These are phyloP conservation scores for Pachysolen tannophilus DNA, from an alignment of 805 yeast species.

Conservation along the genomic window DNA sequence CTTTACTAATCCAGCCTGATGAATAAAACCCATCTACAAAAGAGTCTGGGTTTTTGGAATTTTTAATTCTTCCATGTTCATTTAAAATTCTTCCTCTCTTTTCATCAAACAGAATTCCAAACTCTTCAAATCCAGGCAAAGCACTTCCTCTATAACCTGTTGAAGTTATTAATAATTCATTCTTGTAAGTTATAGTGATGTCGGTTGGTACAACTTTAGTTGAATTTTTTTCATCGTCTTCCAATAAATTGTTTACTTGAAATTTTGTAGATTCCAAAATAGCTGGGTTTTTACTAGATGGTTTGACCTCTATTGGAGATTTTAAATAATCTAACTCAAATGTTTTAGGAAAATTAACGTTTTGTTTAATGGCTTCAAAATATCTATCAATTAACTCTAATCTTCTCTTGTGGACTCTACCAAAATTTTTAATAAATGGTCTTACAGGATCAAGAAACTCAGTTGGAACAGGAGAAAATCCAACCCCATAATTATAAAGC, in stretches of 20 bases:
- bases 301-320: slow-evolving; percentile 51
- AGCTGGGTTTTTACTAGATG: slow-evolving; percentile 23
- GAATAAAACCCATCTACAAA: slow-evolving; percentile 50
- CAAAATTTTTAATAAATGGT: slow-evolving; percentile 22
- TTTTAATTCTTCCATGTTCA: slow-evolving; percentile 33
- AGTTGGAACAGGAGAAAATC: slow-evolving; percentile 38
- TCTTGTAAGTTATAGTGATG: slow-evolving; percentile 23
- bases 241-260: slow-evolving; percentile 34
- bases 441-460: slow-evolving; percentile 25
- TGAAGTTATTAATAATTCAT: slow-evolving; percentile 69
- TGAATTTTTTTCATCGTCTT: slow-evolving; percentile 28
- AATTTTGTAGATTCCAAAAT: slow-evolving; percentile 40
- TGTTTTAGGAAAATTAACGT: slow-evolving; percentile 16
- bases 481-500: slow-evolving; percentile 37
- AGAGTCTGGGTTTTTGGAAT: slow-evolving; percentile 9
- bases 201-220: slow-evolving; percentile 29
- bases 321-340: slow-evolving; percentile 71
- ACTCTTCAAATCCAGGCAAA: slow-evolving; percentile 45
- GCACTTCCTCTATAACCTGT: slow-evolving; percentile 77
- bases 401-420: slow-evolving; percentile 57
- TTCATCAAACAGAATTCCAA: slow-evolving; percentile 40
- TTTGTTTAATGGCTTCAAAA: slow-evolving; percentile 11
- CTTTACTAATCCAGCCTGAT: slow-evolving; percentile 86
- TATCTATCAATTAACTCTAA: slow-evolving; percentile 55
- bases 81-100: slow-evolving; percentile 38